Percentiles rank a stretch among this genome's conserved stretches.
These are phyloP conservation scores for Umbelopsis sp. DNA, from an alignment of 371 early-diverging fungal genomes.

Conservation along the genomic window DNA sequence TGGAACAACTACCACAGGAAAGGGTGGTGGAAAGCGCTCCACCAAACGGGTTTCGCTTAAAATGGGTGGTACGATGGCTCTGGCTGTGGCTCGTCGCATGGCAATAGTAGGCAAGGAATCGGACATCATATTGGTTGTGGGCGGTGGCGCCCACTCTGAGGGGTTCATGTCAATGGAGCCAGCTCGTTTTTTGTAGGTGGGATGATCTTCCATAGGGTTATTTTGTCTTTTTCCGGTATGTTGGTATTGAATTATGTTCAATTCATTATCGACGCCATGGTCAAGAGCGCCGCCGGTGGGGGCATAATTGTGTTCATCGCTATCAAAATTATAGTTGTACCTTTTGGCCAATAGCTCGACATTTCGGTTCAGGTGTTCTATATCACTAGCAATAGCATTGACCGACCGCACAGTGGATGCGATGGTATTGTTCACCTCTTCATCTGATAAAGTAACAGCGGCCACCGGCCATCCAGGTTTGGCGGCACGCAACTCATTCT, in stretches of 20 bases:
- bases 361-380: slow-evolving; percentile 32
- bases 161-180: neutral
- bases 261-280: slow-evolving; percentile 11
- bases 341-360: slow-evolving; percentile 36
- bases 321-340: slow-evolving; percentile 23
- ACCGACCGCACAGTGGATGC: slow-evolving; percentile 33
- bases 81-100: slow-evolving; percentile 1
- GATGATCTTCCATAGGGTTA: neutral
- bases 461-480: neutral
- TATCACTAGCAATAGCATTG: slow-evolving; percentile 35
- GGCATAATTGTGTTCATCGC: neutral
- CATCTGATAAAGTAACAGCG: neutral
- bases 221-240: slow-evolving; percentile 4
- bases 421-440: slow-evolving; percentile 17
- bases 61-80: neutral
- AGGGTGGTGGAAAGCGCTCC: neutral
- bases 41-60: slow-evolving; percentile 7
- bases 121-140: neutral
- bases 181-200: slow-evolving; percentile 15
- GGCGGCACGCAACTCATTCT: neutral
- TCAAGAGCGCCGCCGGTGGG: neutral
- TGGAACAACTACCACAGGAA: neutral
- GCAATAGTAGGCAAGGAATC: slow-evolving; percentile 6
- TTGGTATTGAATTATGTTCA: slow-evolving; percentile 13
- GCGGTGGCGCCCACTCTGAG: too few relatives aligned